Evolutionary conservation across 768 basidiomycete genomes (phyloP), one percentile per base, ranked within the genome.

Genomic region (Tephrocybe sp.): DNA sequence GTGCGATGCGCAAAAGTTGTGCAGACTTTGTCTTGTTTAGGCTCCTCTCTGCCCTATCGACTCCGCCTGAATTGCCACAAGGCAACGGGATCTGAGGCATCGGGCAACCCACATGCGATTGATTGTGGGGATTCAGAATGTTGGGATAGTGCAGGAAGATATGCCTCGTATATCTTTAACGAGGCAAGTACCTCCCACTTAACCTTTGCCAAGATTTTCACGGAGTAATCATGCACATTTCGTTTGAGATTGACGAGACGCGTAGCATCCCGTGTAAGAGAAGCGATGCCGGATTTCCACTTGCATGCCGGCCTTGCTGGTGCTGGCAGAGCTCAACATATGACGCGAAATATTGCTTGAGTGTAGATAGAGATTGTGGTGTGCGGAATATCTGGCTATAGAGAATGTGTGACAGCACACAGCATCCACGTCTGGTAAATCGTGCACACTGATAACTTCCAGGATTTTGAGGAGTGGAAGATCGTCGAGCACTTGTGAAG

Each of bases 401-500:
- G 18, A 37, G 41, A 7, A 43, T 29, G 36, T 50, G 40, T 9
- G 43, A 46, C 30, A 55, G 43, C 9, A 61, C 50, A 42, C 62
- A 62, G 29, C 51, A 40, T 64, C 59, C 11, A 68, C 40, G 48
- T 68, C 63, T 21, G 61, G 49, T n/a, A 57, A 45, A 27, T 58
- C 48, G 42, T 60, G 56, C 29, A 48, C 37, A 33, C 55, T 55
- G 34, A 62, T 43, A 4, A 64, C 41, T 30, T 63, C 60, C 19
- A 64, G 53, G 45, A 64, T 58, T 25, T 62, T 62, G 38, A 47
- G 33, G 13, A 66, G 42, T 2, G 59, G 57, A n/a, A 67, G 49
- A 38, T 66, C 62, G 37, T 49, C 48, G 37, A 67, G 45, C 22
- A 67, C 50, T 41, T 54, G 47, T 64, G 63, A 16, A 64, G 60